Evolutionary conservation across 2,329 filamentous ascomycete genomes (phyloP).

Genomic region (Zasmidium citrigriseum): DNA sequence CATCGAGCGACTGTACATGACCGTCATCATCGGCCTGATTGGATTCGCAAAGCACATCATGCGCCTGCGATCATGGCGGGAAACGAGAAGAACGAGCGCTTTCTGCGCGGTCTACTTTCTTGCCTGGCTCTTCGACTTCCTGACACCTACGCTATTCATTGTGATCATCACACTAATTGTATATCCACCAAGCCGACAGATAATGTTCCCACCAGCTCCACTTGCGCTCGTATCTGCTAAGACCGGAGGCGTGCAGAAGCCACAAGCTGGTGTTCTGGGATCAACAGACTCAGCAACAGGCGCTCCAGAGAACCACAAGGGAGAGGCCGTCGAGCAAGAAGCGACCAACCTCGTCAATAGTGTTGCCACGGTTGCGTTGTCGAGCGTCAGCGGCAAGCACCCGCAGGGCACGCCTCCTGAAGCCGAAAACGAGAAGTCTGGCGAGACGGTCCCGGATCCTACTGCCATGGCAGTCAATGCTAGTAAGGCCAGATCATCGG

Average conservation of each 20-base stretch:
- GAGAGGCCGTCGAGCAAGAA: conserved; percentile 80
- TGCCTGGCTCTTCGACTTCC: conserved; percentile 73
- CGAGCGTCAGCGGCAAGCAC: conserved; percentile 75
- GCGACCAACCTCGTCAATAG: conserved; percentile 78
- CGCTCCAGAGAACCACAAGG: conserved; percentile 78
- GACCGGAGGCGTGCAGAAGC: conserved; percentile 75
- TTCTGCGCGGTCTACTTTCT: conserved; percentile 65
- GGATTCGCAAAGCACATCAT: conserved; percentile 72
- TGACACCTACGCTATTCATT: conserved; percentile 61
- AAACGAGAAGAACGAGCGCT: conserved; percentile 65
- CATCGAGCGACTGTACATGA: conserved; percentile 80
- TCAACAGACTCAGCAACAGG: conserved; percentile 77
- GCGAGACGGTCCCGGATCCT: conserved; percentile 61
- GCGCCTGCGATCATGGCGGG: conserved; percentile 76
- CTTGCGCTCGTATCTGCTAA: conserved; percentile 69
- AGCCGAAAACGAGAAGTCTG: conserved; percentile 40
- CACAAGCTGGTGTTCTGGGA: conserved; percentile 72
- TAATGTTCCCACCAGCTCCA: conserved; percentile 76
- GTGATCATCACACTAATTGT: conserved; percentile 67
- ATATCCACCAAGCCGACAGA: conserved; percentile 61
- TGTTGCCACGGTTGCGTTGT: conserved; percentile 70
- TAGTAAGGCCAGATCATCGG: conserved; percentile 56
- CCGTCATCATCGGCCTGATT: conserved; percentile 68
- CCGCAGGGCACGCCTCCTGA: conserved; percentile 65
- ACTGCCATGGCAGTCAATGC: conserved; percentile 57